Conservation (phyloP, 2,329 filamentous ascomycete genomes). For the Cryphonectria japonica region DNA sequence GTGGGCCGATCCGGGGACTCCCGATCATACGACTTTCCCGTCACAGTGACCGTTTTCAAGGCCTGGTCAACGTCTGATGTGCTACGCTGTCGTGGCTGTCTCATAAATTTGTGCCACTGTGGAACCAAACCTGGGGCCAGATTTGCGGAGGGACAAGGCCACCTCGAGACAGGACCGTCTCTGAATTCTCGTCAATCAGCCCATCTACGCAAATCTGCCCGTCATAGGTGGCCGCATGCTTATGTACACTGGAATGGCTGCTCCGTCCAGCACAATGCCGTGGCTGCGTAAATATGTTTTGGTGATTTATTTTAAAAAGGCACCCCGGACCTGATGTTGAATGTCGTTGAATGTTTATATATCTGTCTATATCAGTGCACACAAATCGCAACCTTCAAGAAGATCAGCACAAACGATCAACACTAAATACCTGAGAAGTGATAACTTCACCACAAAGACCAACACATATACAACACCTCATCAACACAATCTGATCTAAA, state of each 20-base stretch:
- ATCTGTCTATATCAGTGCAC: background rate
- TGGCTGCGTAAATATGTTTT: background rate
- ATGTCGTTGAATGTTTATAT: background rate
- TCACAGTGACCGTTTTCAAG: conserved; percentile 19
- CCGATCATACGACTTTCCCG: conserved; percentile 29
- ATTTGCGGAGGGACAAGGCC: conserved; percentile 17
- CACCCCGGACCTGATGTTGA: background rate
- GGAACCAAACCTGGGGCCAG: conserved; percentile 27
- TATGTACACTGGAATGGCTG: background rate
- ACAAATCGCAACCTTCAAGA: background rate
- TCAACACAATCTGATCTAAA: background rate
- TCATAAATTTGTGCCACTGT: conserved; percentile 12
- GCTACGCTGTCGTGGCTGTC: background rate
- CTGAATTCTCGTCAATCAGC: conserved; percentile 27
- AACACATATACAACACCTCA: background rate
- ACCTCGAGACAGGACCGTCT: conserved; percentile 4
- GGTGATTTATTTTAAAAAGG: background rate
- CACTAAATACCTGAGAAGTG: background rate
- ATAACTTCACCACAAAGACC: background rate
- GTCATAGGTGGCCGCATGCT: conserved; percentile 12
- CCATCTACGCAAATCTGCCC: conserved; percentile 16
- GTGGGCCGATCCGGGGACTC: conserved; percentile 27
- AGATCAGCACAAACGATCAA: background rate
- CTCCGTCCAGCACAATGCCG: background rate
- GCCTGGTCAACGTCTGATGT: conserved; percentile 21